Conservation (phyloP, 176 grass and related monocot species). For the Ensete glaucum region DNA sequence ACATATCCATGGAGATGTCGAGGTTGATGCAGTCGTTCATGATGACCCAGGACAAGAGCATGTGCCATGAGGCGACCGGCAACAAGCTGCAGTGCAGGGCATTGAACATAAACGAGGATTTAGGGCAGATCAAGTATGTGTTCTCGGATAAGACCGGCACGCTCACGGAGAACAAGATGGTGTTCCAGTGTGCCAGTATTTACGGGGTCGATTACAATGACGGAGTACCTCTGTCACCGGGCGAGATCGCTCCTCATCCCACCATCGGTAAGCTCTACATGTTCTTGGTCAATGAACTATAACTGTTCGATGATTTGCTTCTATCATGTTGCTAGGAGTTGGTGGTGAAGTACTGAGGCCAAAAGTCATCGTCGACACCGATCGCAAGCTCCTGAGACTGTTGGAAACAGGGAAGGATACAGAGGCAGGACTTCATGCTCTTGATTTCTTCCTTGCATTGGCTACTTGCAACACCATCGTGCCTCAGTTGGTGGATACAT, state of each 20-base stretch:
- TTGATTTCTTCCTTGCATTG: slow-evolving; percentile 67
- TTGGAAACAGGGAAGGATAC: slow-evolving; percentile 30
- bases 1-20: slow-evolving; percentile 93
- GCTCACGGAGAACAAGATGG: slow-evolving; percentile 87
- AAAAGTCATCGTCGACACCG: slow-evolving; percentile 50
- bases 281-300: background rate
- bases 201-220: slow-evolving; percentile 57
- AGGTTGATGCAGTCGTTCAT: slow-evolving; percentile 63
- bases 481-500: slow-evolving; percentile 50
- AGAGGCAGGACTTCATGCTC: slow-evolving; percentile 34
- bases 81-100: slow-evolving; percentile 73
- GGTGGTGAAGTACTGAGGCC: slow-evolving; percentile 62
- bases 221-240: background rate
- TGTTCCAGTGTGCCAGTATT: slow-evolving; percentile 56
- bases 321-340: slow-evolving; percentile 22
- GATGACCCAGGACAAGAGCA: slow-evolving; percentile 46
- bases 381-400: slow-evolving; percentile 45
- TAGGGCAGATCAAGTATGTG: slow-evolving; percentile 79
- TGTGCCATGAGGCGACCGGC: slow-evolving; percentile 48
- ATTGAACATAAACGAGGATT: slow-evolving; percentile 87
- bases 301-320: background rate
- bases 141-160: slow-evolving; percentile 95
- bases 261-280: background rate
- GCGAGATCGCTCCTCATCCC: too few species aligned
- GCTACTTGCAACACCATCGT: slow-evolving; percentile 75